Evolutionary conservation across 2,329 filamentous ascomycete species (phyloP).

Genomic region (Fusarium oligoseptatum): DNA sequence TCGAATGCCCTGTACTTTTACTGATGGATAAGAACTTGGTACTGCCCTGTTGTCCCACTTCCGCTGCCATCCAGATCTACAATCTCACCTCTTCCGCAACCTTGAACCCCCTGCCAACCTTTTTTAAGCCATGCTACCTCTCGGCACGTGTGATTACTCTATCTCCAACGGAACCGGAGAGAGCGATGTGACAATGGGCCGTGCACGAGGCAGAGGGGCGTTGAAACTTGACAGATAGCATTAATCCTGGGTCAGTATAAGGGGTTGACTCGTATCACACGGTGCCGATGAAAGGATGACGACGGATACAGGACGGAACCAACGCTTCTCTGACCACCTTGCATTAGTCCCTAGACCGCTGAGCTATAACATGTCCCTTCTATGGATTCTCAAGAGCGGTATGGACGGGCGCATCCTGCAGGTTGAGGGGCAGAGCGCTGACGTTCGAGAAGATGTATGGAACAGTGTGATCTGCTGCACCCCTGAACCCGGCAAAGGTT

Average conservation of each 20-base stretch:
- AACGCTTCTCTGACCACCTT: background rate
- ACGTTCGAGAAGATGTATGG: background rate
- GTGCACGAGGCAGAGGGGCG: background rate
- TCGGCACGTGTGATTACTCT: background rate
- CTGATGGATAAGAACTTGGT: background rate
- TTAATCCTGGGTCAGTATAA: background rate
- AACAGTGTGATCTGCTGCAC: background rate
- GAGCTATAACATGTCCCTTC: background rate
- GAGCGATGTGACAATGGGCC: background rate
- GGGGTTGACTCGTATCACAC: background rate
- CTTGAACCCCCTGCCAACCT: background rate
- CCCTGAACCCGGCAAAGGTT: background rate
- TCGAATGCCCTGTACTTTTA: background rate
- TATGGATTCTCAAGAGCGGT: background rate
- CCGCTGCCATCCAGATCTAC: background rate
- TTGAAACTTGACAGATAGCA: background rate
- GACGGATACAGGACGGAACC: background rate
- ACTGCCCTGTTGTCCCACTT: background rate
- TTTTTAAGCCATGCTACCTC: background rate
- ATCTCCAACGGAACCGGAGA: background rate
- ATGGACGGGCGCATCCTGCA: background rate
- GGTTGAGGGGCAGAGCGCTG: background rate
- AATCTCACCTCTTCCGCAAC: background rate
- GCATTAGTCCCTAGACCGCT: background rate
- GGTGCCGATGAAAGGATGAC: background rate